Conservation (phyloP, 495 filamentous ascomycete genomes). For the Aspergillus taichungensis region DNA sequence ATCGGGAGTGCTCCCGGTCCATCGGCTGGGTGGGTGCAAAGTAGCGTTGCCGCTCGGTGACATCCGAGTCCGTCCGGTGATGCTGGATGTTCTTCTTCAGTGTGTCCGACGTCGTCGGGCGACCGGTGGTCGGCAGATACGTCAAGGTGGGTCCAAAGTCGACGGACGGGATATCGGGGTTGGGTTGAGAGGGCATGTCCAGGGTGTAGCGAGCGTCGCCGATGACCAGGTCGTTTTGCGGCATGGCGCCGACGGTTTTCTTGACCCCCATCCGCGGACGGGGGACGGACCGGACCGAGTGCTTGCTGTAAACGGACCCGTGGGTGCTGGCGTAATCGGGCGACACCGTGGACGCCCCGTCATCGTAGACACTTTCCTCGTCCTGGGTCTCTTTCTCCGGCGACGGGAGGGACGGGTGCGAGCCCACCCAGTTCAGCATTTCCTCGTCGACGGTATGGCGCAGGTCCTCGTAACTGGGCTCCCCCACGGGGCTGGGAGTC, state of each 20-base stretch:
- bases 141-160: slow-evolving; percentile 79
- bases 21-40: slow-evolving; percentile 18
- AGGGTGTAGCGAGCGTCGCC: slow-evolving; percentile 50
- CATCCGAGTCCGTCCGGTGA: slow-evolving; percentile 31
- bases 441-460: slow-evolving; percentile 57
- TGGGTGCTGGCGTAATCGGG: slow-evolving; percentile 66
- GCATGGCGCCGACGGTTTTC: slow-evolving; percentile 65
- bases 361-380: slow-evolving; percentile 42
- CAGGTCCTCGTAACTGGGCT: slow-evolving; percentile 56
- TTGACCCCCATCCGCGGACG: slow-evolving; percentile 73
- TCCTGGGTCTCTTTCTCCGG: slow-evolving; percentile 23
- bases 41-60: slow-evolving; percentile 24
- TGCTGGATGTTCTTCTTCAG: slow-evolving; percentile 29
- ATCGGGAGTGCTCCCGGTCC: slow-evolving; percentile 26
- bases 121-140: slow-evolving; percentile 47
- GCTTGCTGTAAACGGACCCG: slow-evolving; percentile 52
- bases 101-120: slow-evolving; percentile 30
- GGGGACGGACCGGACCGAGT: slow-evolving; percentile 49
- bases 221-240: slow-evolving; percentile 45
- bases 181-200: slow-evolving; percentile 21
- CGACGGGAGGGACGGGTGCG: slow-evolving; percentile 24
- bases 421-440: slow-evolving; percentile 44
- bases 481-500: slow-evolving; percentile 10
- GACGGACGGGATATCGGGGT: slow-evolving; percentile 58
- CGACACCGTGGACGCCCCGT: slow-evolving; percentile 34